phyloP scores from a whole-genome alignment of 2,329 filamentous ascomycete species.

The Gaeumannomyces sp. region DNA sequence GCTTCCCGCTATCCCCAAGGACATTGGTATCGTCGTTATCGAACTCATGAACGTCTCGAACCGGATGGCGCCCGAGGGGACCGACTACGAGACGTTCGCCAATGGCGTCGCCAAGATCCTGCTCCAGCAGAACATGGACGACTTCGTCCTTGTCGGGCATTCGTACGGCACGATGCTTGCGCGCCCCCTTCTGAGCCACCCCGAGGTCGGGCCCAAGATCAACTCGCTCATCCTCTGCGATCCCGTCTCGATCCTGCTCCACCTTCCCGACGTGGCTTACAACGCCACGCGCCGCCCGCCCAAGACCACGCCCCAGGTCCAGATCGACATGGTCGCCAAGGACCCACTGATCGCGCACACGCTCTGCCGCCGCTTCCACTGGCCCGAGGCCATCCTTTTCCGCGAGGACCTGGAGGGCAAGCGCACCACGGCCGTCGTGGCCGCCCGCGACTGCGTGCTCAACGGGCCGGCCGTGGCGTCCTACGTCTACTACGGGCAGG shows the following conservation, averaged over 20 bases:
- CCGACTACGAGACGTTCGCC: no score
- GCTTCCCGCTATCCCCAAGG: no score
- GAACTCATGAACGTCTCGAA: no score
- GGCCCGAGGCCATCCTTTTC: background rate
- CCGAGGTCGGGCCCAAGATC: constrained; percentile 42
- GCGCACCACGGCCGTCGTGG: background rate
- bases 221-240: constrained; percentile 44
- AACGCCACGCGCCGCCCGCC: constrained; percentile 63
- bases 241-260: constrained; percentile 61
- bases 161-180: constrained; percentile 59
- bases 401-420: background rate
- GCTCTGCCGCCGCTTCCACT: background rate
- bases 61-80: no score
- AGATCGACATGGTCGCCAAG: no score
- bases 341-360: no score
- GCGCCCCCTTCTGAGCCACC: constrained; percentile 52
- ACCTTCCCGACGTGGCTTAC: constrained; percentile 63
- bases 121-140: no score
- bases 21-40: no score
- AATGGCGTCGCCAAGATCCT: no score
- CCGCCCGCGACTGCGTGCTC: background rate
- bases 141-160: constrained; percentile 56
- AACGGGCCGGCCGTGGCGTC: no score
- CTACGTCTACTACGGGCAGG: no score
- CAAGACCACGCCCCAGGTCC: no score